Evolutionary conservation across 371 early-diverging fungal genomes (phyloP), one percentile per base, ranked within the genome.

Genomic region (Gilbertella persicaria): DNA sequence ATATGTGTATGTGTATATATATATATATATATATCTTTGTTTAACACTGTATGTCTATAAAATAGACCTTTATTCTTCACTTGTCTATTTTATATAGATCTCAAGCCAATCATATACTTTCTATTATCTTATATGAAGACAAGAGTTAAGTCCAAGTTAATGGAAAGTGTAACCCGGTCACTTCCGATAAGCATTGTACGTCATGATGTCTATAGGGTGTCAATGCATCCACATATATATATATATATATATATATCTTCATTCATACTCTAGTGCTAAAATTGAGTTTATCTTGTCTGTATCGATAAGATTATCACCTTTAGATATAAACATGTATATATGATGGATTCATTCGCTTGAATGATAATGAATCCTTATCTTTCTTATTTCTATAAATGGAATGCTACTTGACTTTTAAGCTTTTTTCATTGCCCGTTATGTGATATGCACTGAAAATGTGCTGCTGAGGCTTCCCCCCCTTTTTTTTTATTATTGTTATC

Each of bases 341-440:
- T 12, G 13, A 33, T 8, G 33, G 33, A 2, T 33, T 33, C 8
- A 12, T 33, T 33, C 10, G 9, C 33, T 33, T n/a, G 10, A 10
- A 12, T 3, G 33, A 33, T 33, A 5, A 33, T 12, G 33, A 33
- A 12, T 33, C 33, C 33, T 33, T 33, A 33, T 33, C 33, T 33
- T 13, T 33, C 10, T 33, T 2, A 33, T 39, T 39, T 2, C 16
- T 39, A 39, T 39, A 39, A 16, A 39, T 39, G 16, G 20, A 13
- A 19, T 16, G 6, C n/a, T 17, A 39, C 16, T 39, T 10, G 33
- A 33, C 12, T 33, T 33, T 10, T 33, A 57, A 1, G 6, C 71
- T 71, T 35, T 48, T 52, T 23, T 55, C 53, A 47, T 41, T 75
- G 75, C 79, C 8, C 64, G 75, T 21, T 78, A 70, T 62, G 77